These are phyloP conservation scores for Candida pini DNA, from an alignment of 805 yeast species.

Conservation along the genomic window DNA sequence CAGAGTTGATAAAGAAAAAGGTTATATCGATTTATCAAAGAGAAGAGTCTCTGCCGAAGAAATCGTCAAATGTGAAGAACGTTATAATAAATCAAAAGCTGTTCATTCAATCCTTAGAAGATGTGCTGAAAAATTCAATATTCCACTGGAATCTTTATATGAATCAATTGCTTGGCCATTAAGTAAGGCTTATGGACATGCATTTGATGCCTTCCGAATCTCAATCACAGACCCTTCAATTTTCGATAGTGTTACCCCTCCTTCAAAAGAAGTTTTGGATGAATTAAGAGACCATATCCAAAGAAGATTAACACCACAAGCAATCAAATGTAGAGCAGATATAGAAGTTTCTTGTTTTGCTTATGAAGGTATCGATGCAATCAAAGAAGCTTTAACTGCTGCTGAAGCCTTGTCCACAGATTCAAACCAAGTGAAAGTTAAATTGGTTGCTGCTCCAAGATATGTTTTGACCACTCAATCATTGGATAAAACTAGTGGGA, in stretches of 20 bases:
- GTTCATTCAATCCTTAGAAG: conserved; percentile 98
- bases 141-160: conserved; percentile 81
- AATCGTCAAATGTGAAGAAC: conserved; percentile 94
- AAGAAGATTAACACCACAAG: conserved; percentile 95
- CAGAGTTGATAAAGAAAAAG: conserved; percentile 98
- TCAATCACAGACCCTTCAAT: conserved; percentile 89
- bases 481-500: conserved; percentile 85
- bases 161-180: conserved; percentile 95
- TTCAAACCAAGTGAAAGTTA: conserved; percentile 83
- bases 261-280: conserved; percentile 67
- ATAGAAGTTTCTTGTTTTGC: conserved; percentile 95
- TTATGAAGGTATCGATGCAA: conserved; percentile 97
- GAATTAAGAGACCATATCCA: conserved; percentile 85
- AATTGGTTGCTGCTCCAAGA: conserved; percentile 95
- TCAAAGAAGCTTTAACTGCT: conserved; percentile 78
- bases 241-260: conserved; percentile 73
- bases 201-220: conserved; percentile 94
- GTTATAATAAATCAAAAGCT: conserved; percentile 93
- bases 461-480: conserved; percentile 92
- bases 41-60: conserved; percentile 98
- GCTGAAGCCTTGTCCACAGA: conserved; percentile 85
- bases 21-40: conserved; percentile 94
- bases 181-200: conserved; percentile 92
- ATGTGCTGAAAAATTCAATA: conserved; percentile 93
- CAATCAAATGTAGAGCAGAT: conserved; percentile 97